phyloP scores from a whole-genome alignment of 371 early-diverging fungal genomes.

The Fennellomyces sp. region DNA sequence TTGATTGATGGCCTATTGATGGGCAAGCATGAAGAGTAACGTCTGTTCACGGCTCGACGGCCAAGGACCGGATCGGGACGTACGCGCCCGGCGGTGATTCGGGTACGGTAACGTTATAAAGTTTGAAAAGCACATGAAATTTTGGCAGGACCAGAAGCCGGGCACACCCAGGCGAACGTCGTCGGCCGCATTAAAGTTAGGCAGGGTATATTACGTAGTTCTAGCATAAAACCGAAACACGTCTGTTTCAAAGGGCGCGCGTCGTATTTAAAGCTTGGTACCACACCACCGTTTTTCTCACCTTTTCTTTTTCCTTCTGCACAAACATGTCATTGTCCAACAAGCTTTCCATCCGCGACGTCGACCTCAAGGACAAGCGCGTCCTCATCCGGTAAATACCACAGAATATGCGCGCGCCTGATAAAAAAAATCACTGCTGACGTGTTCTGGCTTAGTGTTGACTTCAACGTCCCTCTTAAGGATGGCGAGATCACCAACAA shows the following conservation, averaged over 20 bases:
- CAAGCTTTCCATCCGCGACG: conserved; percentile 85
- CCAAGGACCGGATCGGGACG: conserved; percentile 1
- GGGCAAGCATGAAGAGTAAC: background rate
- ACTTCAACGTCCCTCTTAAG: conserved; percentile 98
- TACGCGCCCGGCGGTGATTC: conserved; percentile 8
- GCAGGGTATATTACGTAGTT: background rate
- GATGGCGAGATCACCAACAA: conserved; percentile 94
- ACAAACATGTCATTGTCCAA: conserved; percentile 60
- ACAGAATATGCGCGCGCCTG: background rate
- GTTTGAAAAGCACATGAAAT: conserved; percentile 12
- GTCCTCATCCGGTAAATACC: conserved; percentile 85
- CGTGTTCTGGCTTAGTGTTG: conserved; percentile 73
- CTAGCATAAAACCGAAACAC: conserved; percentile 1
- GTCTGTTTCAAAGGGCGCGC: background rate
- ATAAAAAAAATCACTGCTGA: too few relatives aligned
- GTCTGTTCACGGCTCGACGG: too few relatives aligned
- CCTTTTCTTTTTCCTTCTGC: conserved; percentile 12
- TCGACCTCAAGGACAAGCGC: conserved; percentile 87
- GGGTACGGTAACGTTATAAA: background rate
- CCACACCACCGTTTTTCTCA: background rate
- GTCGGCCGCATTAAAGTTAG: conserved; percentile 1
- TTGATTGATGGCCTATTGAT: background rate
- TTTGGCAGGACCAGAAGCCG: background rate
- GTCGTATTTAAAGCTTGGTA: background rate
- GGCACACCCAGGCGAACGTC: background rate